A percentile compares a stretch with the other conserved stretches of the same genome.
Conservation (phyloP, 2,329 filamentous ascomycete genomes). For the Metarhizium humberi region DNA sequence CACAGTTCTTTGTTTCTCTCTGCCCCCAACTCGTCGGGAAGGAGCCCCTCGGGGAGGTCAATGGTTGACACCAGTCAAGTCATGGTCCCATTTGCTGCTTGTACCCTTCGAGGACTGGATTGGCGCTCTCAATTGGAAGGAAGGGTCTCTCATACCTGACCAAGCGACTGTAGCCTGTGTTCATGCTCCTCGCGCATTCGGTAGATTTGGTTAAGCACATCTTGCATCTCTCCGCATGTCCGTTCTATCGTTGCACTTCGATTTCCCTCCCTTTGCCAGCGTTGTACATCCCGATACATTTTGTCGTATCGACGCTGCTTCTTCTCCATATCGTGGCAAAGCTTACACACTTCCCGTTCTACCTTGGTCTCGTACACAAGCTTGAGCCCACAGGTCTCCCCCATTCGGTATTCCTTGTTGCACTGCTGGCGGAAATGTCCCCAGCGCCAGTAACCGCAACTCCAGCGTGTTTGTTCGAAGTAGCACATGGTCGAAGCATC, state of each 20-base stretch:
- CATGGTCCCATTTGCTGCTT: background rate
- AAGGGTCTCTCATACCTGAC: constrained; percentile 15
- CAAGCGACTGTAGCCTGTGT: constrained; percentile 24
- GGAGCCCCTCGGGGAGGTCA: background rate
- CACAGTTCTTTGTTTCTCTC: constrained; percentile 8
- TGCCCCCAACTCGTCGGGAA: constrained; percentile 8
- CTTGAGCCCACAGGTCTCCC: constrained; percentile 93
- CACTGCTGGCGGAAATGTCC: constrained; percentile 88
- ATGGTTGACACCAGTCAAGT: background rate
- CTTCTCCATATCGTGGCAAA: constrained; percentile 83
- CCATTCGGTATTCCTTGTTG: constrained; percentile 88
- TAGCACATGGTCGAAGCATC: constrained; percentile 66
- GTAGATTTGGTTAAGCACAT: constrained; percentile 52
- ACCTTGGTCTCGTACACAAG: constrained; percentile 68
- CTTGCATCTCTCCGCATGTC: constrained; percentile 58
- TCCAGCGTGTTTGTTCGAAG: constrained; percentile 82
- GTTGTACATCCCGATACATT: constrained; percentile 63
- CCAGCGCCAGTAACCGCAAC: constrained; percentile 91
- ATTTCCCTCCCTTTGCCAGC: constrained; percentile 71
- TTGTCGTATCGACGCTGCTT: constrained; percentile 68
- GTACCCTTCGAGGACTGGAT: background rate
- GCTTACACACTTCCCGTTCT: constrained; percentile 60
- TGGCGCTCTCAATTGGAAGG: constrained; percentile 6
- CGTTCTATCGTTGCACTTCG: constrained; percentile 63
- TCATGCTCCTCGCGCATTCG: constrained; percentile 34